phyloP scores from a whole-genome alignment of 2,329 filamentous ascomycete genomes.

The Emmonsia crescens region DNA sequence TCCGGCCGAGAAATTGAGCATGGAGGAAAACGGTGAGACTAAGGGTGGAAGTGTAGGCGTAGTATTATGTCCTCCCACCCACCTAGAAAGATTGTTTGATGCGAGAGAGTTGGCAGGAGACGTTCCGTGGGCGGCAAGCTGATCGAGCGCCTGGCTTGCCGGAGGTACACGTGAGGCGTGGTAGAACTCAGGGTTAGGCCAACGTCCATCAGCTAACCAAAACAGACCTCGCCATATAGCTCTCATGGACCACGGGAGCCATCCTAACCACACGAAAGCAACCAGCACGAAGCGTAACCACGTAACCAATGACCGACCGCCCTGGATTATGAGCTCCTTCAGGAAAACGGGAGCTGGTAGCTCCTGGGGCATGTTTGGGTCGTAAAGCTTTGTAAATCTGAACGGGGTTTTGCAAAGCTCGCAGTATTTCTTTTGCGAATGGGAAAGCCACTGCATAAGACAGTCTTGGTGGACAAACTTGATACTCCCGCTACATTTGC shows the following conservation, averaged over 20 bases:
- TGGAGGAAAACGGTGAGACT: conserved; percentile 28
- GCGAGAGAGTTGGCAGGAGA: conserved; percentile 15
- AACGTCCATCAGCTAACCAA: conserved; percentile 78
- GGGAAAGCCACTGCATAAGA: conserved; percentile 95
- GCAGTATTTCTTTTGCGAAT: conserved; percentile 99
- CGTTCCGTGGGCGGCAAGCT: conserved; percentile 21
- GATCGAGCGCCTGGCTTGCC: conserved; percentile 14
- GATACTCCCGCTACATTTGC: conserved; percentile 98
- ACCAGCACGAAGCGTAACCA: conserved; percentile 74
- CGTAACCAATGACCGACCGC: conserved; percentile 58
- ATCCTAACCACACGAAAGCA: conserved; percentile 73
- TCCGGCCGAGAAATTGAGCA: conserved; percentile 31
- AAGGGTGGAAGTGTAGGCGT: conserved; percentile 20
- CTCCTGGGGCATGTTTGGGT: conserved; percentile 79
- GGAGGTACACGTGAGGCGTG: conserved; percentile 12
- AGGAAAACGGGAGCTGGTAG: conserved; percentile 74
- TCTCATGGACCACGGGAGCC: conserved; percentile 83
- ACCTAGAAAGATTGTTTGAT: conserved; percentile 16
- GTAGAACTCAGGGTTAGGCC: conserved; percentile 31
- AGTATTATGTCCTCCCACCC: conserved; percentile 18
- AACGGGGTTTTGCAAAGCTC: conserved; percentile 98
- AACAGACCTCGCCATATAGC: conserved; percentile 89
- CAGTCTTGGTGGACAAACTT: conserved; percentile 98
- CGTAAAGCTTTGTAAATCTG: conserved; percentile 95
- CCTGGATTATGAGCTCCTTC: conserved; percentile 64